phyloP scores from a whole-genome alignment of 805 yeast species.

The Yarrowia deformans region DNA sequence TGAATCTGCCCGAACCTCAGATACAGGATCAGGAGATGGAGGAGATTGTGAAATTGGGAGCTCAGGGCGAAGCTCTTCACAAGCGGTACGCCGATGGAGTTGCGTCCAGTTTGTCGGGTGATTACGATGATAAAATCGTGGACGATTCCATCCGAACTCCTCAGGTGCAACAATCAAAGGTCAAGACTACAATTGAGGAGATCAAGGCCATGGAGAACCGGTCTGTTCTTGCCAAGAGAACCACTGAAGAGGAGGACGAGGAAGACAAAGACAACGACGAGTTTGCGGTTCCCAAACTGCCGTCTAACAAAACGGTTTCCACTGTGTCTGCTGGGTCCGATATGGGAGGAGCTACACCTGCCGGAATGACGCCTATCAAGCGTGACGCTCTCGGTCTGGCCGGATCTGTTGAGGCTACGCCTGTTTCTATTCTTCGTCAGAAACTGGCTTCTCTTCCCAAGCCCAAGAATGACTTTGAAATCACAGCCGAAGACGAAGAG shows the following conservation, averaged over 20 bases:
- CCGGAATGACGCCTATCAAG: conserved; percentile 37
- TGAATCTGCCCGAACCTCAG: conserved; percentile 52
- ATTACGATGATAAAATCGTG: conserved; percentile 40
- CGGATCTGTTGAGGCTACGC: conserved; percentile 42
- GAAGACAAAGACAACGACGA: background rate
- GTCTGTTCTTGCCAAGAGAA: conserved; percentile 51
- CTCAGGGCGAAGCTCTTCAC: conserved; percentile 43
- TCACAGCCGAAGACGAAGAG: conserved; percentile 51
- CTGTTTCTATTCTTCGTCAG: conserved; percentile 41
- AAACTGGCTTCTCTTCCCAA: conserved; percentile 49
- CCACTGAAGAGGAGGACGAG: background rate
- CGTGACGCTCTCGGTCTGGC: conserved; percentile 44
- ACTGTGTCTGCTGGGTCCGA: background rate
- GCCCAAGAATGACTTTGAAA: conserved; percentile 53
- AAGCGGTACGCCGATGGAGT: conserved; percentile 42
- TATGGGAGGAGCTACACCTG: conserved; percentile 41
- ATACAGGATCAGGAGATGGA: conserved; percentile 49
- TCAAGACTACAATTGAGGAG: conserved; percentile 51
- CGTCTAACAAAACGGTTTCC: conserved; percentile 18
- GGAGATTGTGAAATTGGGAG: conserved; percentile 47
- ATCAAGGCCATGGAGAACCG: conserved; percentile 49
- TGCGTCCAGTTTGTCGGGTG: conserved; percentile 41
- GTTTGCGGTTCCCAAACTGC: conserved; percentile 12
- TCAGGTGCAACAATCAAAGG: conserved; percentile 51
- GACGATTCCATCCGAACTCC: conserved; percentile 42